Conservation (phyloP, 305 asterid species). For the Fraxinus xanthoxyloides region DNA sequence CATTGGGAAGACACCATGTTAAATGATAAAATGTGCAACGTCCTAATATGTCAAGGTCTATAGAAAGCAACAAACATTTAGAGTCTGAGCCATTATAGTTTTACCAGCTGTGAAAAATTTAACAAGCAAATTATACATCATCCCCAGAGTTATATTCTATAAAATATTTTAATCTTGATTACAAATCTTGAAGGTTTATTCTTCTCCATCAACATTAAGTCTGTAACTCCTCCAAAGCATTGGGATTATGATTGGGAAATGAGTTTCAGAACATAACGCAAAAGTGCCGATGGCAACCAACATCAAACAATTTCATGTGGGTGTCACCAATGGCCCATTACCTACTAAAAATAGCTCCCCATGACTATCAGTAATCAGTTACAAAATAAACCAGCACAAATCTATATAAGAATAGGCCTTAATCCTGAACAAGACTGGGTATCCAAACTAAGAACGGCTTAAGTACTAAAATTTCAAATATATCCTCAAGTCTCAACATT, state of each 20-base stretch:
- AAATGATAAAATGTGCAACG: neutral
- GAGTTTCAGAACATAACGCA: slow-evolving; percentile 44
- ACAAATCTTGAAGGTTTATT: neutral
- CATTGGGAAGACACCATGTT: neutral
- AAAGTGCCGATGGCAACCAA: slow-evolving; percentile 38
- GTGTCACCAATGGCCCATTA: slow-evolving; percentile 38
- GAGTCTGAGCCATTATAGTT: neutral
- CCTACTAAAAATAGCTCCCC: slow-evolving; percentile 35
- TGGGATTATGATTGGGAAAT: slow-evolving; percentile 19
- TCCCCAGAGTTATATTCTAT: neutral
- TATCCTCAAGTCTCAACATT: slow-evolving; percentile 17
- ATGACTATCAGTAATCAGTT: slow-evolving; percentile 34
- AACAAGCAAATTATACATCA: neutral
- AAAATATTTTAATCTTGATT: neutral
- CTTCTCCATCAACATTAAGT: neutral
- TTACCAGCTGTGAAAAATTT: neutral
- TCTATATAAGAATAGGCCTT: neutral
- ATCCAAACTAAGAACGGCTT: slow-evolving; percentile 22
- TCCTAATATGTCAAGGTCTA: neutral
- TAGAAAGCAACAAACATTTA: neutral
- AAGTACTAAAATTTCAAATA: slow-evolving; percentile 9
- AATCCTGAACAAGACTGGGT: slow-evolving; percentile 18
- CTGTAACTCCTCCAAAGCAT: slow-evolving; percentile 20
- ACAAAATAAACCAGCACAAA: slow-evolving; percentile 25
- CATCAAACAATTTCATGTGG: slow-evolving; percentile 37